Evolutionary conservation across 352 stramenopile species (phyloP).

Genomic region (Thraustochytrium sp.): DNA sequence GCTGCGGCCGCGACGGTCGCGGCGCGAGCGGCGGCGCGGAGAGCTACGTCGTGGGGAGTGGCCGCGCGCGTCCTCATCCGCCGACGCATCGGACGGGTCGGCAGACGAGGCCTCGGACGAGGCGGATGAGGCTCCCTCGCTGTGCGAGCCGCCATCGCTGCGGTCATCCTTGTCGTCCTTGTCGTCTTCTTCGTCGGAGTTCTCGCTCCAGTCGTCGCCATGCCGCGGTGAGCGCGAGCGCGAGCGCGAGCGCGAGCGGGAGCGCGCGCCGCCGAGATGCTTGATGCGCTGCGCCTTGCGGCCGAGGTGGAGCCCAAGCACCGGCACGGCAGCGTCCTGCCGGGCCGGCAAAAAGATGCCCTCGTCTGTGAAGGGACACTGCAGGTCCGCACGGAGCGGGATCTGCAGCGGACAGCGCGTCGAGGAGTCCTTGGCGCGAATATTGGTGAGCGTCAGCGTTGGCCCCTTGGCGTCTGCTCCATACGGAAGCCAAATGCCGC

Average conservation of each 20-base stretch:
- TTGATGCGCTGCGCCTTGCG: not conserved
- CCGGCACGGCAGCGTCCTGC: not conserved
- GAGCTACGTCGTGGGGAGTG: no score
- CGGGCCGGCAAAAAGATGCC: not conserved
- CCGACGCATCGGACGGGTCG: no score
- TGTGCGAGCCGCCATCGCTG: not conserved
- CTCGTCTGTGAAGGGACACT: not conserved
- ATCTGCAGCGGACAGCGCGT: conserved; percentile 2
- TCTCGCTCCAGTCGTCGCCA: not conserved
- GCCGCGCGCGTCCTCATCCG: no score
- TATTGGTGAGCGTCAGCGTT: not conserved
- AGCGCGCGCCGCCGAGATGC: no score
- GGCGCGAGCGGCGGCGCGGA: no score
- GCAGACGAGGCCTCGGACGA: not conserved
- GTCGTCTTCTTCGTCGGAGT: not conserved
- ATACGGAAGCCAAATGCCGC: conserved; percentile 25
- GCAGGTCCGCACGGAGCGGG: not conserved
- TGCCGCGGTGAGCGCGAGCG: no score
- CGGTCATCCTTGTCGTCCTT: not conserved
- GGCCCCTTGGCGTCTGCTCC: not conserved
- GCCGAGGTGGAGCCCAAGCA: conserved; percentile 23
- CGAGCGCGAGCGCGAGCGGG: no score
- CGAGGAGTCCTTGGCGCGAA: not conserved
- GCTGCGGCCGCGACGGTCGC: no score
- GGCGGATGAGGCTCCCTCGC: not conserved